phyloP scores from a whole-genome alignment of 306 rosid species.

The Begonia peltatifolia region DNA sequence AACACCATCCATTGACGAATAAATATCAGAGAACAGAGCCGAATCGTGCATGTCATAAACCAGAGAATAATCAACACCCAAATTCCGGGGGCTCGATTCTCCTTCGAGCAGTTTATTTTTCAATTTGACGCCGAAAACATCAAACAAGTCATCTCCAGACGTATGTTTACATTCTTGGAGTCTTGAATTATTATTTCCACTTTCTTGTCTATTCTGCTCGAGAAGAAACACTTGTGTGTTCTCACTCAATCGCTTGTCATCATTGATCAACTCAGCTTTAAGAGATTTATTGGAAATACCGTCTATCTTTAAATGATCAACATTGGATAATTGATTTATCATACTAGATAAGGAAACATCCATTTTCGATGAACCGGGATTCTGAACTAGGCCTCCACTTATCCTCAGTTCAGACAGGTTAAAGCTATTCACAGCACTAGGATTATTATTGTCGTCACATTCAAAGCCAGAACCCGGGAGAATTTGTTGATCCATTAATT shows the following conservation, averaged over 20 bases:
- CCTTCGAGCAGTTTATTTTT: slow-evolving; percentile 43
- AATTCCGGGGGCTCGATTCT: not conserved
- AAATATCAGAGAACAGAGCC: not conserved
- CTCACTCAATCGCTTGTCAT: not conserved
- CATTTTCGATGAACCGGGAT: not conserved
- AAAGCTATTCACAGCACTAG: slow-evolving; percentile 15
- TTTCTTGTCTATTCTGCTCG: not conserved
- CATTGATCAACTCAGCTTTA: not conserved
- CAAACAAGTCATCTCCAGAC: slow-evolving; percentile 71
- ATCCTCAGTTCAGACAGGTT: slow-evolving; percentile 25
- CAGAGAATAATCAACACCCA: too few relatives aligned
- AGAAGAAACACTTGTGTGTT: not conserved
- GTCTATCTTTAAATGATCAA: not conserved
- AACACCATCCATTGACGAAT: too few relatives aligned
- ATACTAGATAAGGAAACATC: too few relatives aligned
- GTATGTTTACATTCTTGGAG: not conserved
- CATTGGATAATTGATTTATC: not conserved
- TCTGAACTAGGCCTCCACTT: slow-evolving; percentile 27
- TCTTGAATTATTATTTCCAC: not conserved
- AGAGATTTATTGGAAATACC: not conserved
- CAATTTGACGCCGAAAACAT: slow-evolving; percentile 60
- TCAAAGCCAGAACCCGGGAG: slow-evolving; percentile 20
- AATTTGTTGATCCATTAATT: slow-evolving; percentile 17
- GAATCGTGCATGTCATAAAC: not conserved
- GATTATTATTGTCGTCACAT: slow-evolving; percentile 11